phyloP scores from a whole-genome alignment of 1,139 yeast genomes.

The Candida albicans region DNA sequence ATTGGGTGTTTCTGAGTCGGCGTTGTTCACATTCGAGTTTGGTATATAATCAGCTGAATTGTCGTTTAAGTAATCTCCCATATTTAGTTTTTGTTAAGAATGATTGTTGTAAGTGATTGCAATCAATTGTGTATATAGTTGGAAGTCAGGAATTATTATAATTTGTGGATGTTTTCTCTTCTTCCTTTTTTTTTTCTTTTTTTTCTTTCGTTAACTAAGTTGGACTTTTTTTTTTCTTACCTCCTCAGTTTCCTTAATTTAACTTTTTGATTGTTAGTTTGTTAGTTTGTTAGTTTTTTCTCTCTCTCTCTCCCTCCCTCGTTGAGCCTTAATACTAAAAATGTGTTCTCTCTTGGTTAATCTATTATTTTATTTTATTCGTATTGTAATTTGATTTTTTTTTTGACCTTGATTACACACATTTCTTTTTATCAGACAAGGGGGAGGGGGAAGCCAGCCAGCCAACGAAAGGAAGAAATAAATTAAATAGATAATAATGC shows the following conservation, averaged over 20 bases:
- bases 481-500: too few species aligned
- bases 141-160: background rate
- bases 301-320: background rate
- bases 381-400: too few species aligned
- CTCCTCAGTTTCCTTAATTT: background rate
- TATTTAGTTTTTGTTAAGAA: slow-evolving; percentile 11
- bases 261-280: background rate
- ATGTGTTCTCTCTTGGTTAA: too few species aligned
- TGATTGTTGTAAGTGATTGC: background rate
- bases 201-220: background rate
- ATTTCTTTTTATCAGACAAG: too few species aligned
- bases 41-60: slow-evolving; percentile 33
- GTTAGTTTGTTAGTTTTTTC: background rate
- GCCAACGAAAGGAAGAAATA: too few species aligned
- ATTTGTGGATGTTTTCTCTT: background rate
- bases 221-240: background rate
- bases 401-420: too few species aligned
- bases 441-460: too few species aligned
- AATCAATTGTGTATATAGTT: background rate
- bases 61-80: slow-evolving; percentile 42
- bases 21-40: slow-evolving; percentile 8
- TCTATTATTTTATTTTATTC: too few species aligned
- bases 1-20: slow-evolving; percentile 2
- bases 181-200: background rate
- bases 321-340: too few species aligned